phyloP scores from a whole-genome alignment of 129 eudicot species.

The Lactuca saligna region DNA sequence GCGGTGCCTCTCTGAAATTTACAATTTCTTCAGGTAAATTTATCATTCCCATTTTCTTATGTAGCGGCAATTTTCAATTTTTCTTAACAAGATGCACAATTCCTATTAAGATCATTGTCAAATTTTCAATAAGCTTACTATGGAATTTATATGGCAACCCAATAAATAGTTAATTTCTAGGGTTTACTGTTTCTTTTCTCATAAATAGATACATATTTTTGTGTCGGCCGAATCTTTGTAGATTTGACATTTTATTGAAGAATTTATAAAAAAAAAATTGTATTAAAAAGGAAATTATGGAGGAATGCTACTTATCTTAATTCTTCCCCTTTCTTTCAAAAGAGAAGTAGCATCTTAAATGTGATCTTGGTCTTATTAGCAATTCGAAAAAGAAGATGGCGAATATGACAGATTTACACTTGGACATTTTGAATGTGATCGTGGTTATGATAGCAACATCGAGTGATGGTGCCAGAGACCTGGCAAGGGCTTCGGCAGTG shows the following conservation, averaged over 20 bases:
- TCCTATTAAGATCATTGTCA: background rate
- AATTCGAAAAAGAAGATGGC: conserved; percentile 18
- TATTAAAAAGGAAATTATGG: conserved; percentile 16
- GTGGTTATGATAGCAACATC: conserved; percentile 9
- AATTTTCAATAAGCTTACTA: background rate
- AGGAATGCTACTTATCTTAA: background rate
- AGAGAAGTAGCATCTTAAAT: background rate
- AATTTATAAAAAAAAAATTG: conserved; percentile 5
- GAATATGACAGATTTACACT: conserved; percentile 7
- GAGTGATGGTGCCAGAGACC: conserved; percentile 11
- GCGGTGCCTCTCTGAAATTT: conserved; percentile 1
- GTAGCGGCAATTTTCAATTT: background rate
- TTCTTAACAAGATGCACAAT: conserved; percentile 13
- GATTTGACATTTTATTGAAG: conserved; percentile 3
- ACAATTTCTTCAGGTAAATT: conserved; percentile 28
- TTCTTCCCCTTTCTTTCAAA: background rate
- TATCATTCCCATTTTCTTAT: conserved; percentile 17
- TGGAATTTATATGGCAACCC: conserved; percentile 17
- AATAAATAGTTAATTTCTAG: background rate
- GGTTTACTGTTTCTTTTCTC: conserved; percentile 4
- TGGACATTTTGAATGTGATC: conserved; percentile 17
- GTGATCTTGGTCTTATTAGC: background rate
- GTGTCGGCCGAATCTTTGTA: conserved; percentile 5
- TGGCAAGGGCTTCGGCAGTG: conserved; percentile 14
- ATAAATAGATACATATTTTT: background rate